A percentile compares a stretch with the other conserved stretches of the same genome.
Evolutionary conservation across 768 basidiomycete genomes (phyloP).

Genomic region (Kwoniella dendrophila): DNA sequence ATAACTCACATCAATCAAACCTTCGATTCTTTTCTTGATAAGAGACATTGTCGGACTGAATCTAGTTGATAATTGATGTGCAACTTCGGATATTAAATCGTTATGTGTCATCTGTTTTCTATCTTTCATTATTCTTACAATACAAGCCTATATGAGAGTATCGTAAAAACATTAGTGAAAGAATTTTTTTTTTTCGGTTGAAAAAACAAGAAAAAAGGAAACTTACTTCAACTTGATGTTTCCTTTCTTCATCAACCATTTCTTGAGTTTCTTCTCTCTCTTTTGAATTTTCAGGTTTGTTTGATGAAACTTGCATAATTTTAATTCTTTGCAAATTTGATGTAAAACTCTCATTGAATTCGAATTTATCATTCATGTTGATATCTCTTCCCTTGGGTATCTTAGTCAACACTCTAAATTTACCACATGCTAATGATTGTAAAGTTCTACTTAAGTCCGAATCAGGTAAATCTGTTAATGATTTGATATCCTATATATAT

Average conservation of each 20-base stretch:
- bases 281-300: slow-evolving; percentile 79
- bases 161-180: neutral
- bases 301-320: slow-evolving; percentile 83
- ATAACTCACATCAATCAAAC: slow-evolving; percentile 78
- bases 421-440: slow-evolving; percentile 93
- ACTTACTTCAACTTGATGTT: slow-evolving; percentile 82
- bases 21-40: slow-evolving; percentile 93
- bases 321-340: slow-evolving; percentile 86
- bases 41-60: slow-evolving; percentile 82
- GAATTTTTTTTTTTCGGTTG: neutral
- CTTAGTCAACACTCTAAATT: slow-evolving; percentile 88
- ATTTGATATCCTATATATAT: slow-evolving; percentile 72
- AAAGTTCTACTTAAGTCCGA: slow-evolving; percentile 84
- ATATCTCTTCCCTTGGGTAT: slow-evolving; percentile 86
- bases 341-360: slow-evolving; percentile 82
- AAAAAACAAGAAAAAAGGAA: neutral
- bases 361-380: slow-evolving; percentile 72
- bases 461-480: slow-evolving; percentile 72
- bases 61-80: slow-evolving; percentile 75
- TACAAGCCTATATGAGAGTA: slow-evolving; percentile 70
- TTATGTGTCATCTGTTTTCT: slow-evolving; percentile 85
- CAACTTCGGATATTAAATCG: slow-evolving; percentile 87
- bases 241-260: slow-evolving; percentile 87
- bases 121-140: slow-evolving; percentile 97
- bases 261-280: slow-evolving; percentile 89